Percentiles rank a stretch among this genome's conserved stretches.
These are phyloP conservation scores for Phytophthora foliorum DNA, from an alignment of 352 stramenopile species.

Conservation along the genomic window DNA sequence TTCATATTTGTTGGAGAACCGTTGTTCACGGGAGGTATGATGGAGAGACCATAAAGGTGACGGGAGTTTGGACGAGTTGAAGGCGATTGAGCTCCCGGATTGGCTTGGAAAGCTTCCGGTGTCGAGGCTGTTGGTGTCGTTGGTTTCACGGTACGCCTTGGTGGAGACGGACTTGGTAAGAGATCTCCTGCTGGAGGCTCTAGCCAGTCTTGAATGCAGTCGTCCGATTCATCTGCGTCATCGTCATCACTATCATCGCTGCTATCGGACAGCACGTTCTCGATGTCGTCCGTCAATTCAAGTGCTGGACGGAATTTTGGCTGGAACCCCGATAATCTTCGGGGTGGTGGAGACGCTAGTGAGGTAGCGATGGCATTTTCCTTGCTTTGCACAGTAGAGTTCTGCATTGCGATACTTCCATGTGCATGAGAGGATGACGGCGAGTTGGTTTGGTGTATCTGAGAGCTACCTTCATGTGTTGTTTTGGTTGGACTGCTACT, in stretches of 20 bases:
- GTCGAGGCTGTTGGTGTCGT: constrained; percentile 12
- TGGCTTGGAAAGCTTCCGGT: constrained; percentile 8
- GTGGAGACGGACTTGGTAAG: not conserved
- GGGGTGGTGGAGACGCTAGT: constrained; percentile 1
- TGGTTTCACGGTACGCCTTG: constrained; percentile 15
- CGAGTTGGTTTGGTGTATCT: constrained; percentile 3
- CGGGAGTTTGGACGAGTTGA: constrained; percentile 21
- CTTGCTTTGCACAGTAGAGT: not conserved
- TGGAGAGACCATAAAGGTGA: constrained; percentile 31
- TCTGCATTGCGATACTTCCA: not conserved
- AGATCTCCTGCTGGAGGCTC: constrained; percentile 15
- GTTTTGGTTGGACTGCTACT: constrained; percentile 2
- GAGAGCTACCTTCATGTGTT: not conserved
- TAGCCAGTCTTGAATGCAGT: constrained; percentile 69
- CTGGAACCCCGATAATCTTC: constrained; percentile 26
- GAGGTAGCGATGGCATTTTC: not conserved
- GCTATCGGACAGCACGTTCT: constrained; percentile 35
- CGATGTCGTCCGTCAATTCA: constrained; percentile 44
- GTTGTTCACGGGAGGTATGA: constrained; percentile 18
- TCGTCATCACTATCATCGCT: constrained; percentile 42
- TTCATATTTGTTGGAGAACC: constrained; percentile 11
- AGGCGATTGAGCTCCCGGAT: constrained; percentile 9
- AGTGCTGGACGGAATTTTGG: constrained; percentile 46
- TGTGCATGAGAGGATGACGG: not conserved
- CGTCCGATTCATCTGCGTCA: constrained; percentile 41